Evolutionary conservation across 2,329 filamentous ascomycete genomes (phyloP).

Genomic region (Pseudopyricularia cyperi): DNA sequence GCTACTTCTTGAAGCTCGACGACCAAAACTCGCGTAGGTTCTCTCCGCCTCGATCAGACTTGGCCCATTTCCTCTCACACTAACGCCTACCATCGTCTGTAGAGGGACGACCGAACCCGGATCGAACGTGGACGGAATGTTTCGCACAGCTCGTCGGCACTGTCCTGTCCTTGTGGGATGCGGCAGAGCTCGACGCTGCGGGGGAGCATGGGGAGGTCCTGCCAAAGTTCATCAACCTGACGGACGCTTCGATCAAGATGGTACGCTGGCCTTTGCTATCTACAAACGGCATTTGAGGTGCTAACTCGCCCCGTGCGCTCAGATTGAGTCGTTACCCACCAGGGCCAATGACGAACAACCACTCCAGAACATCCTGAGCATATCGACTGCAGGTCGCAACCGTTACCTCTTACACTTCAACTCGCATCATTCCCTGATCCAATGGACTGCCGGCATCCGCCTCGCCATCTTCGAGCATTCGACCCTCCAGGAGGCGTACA

Average conservation of each 20-base stretch:
- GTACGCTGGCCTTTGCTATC: slow-evolving; percentile 33
- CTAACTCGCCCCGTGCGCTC: too few species aligned
- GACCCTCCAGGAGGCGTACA: slow-evolving; percentile 90
- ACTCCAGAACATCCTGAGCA: slow-evolving; percentile 85
- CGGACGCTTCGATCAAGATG: slow-evolving; percentile 97
- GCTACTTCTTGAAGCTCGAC: slow-evolving; percentile 93
- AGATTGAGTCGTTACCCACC: slow-evolving; percentile 85
- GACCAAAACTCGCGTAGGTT: slow-evolving; percentile 81
- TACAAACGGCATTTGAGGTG: too few species aligned
- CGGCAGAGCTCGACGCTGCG: slow-evolving; percentile 76
- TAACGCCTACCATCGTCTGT: slow-evolving; percentile 12
- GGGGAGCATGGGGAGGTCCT: slow-evolving; percentile 54
- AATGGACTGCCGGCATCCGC: slow-evolving; percentile 92
- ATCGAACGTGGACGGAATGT: slow-evolving; percentile 89
- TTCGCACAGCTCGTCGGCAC: slow-evolving; percentile 95
- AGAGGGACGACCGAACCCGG: slow-evolving; percentile 78
- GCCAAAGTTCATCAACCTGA: slow-evolving; percentile 74
- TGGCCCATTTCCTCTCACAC: slow-evolving; percentile 8
- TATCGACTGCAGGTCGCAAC: slow-evolving; percentile 92
- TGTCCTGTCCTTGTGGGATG: slow-evolving; percentile 91
- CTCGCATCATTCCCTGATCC: slow-evolving; percentile 79
- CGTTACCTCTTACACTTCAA: slow-evolving; percentile 95
- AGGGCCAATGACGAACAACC: slow-evolving; percentile 63
- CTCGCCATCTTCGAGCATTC: slow-evolving; percentile 91
- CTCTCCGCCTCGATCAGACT: neutral